Conservation (phyloP, 164 flowering plant species). For the Berberis thunbergii region DNA sequence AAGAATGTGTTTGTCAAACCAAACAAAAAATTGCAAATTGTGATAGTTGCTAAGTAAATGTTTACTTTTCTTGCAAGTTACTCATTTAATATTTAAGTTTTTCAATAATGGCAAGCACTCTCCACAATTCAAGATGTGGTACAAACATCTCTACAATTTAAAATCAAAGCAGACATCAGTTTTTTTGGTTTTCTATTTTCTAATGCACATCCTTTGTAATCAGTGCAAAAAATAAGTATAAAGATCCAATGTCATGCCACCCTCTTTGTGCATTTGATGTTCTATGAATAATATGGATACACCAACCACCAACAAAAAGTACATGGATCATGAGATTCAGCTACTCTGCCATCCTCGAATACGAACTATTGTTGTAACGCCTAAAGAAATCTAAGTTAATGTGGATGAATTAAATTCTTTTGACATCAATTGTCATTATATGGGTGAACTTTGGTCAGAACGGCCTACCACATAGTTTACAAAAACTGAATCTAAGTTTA, state of each 20-base stretch:
- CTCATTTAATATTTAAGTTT: conserved; percentile 1
- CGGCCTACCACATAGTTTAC: too few relatives aligned
- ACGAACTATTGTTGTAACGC: too few relatives aligned
- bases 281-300: too few relatives aligned
- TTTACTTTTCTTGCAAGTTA: conserved; percentile 36
- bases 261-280: not conserved
- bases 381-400: too few relatives aligned
- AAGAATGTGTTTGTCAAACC: conserved; percentile 18
- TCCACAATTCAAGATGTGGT: conserved; percentile 5
- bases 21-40: conserved; percentile 12
- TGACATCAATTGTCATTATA: too few relatives aligned
- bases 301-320: too few relatives aligned
- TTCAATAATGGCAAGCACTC: conserved; percentile 15
- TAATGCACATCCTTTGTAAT: not conserved
- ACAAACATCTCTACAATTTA: not conserved
- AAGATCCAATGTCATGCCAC: not conserved
- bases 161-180: not conserved
- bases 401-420: too few relatives aligned
- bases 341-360: too few relatives aligned
- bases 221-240: not conserved
- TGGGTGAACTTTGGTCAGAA: too few relatives aligned
- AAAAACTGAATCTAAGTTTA: too few relatives aligned
- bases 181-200: not conserved
- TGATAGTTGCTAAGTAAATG: conserved; percentile 3
- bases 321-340: too few relatives aligned